Conservation (phyloP, 139 green algal species). For the Picochlorum sp. region DNA sequence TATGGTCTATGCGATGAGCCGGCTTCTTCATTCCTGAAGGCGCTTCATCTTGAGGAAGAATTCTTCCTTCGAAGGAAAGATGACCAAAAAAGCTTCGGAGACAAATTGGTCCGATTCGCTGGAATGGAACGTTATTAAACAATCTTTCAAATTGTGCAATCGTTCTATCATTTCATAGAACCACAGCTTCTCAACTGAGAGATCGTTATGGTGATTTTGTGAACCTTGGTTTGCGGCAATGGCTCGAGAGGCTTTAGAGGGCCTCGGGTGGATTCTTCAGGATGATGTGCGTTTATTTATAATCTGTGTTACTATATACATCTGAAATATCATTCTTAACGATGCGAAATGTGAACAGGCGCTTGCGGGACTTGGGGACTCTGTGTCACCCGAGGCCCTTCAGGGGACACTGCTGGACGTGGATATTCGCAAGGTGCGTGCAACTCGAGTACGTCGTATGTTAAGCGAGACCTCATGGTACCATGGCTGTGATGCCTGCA, state of each 20-base stretch:
- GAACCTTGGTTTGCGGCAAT: not conserved
- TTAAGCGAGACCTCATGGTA: not conserved
- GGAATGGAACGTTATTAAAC: too few relatives aligned
- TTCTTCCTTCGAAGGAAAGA: too few relatives aligned
- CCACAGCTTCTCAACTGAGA: too few relatives aligned
- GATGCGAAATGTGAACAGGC: not conserved
- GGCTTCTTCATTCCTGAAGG: too few relatives aligned
- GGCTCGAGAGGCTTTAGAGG: not conserved
- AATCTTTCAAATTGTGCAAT: too few relatives aligned
- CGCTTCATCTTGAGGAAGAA: too few relatives aligned
- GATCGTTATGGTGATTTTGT: too few relatives aligned
- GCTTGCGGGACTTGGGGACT: not conserved
- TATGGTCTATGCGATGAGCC: too few relatives aligned
- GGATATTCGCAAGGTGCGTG: not conserved
- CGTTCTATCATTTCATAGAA: too few relatives aligned
- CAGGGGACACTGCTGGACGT: not conserved
- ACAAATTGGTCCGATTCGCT: too few relatives aligned
- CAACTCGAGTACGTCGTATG: not conserved
- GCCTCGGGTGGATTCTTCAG: not conserved
- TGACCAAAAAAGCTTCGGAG: too few relatives aligned
- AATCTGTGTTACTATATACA: not conserved
- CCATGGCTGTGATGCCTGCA: slow-evolving; percentile 6
- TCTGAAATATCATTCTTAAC: too few relatives aligned
- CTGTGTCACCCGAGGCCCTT: not conserved
- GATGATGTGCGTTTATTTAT: not conserved